Evolutionary conservation across 2,329 filamentous ascomycete genomes (phyloP), one percentile per base, ranked within the genome.

Genomic region (Stromatinia cepivora): DNA sequence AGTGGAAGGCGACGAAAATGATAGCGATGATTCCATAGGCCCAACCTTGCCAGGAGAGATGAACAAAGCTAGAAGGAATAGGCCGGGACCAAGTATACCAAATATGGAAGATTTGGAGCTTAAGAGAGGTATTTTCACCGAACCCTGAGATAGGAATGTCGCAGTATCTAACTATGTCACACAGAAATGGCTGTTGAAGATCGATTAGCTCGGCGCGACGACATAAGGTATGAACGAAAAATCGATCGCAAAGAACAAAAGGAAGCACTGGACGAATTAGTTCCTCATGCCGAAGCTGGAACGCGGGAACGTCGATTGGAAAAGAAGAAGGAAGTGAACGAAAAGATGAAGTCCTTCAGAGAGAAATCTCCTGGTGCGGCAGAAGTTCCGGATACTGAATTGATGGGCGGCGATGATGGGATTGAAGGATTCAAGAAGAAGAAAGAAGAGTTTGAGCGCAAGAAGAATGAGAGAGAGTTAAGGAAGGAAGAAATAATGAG

Each of bases 391-490:
- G 94, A 97, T 17, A 82, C 83, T 22, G 91, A 96, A 67, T 79
- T 98, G 36, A 91, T 97, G 88, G 92, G 92, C 4, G 89, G 86
- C 1, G 87, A 85, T 0, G 86, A 86, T 61, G 85, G 84, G 17
- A 75, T 89, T n/a, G 86, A 85, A 0, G 90, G 93, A 70, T 88
- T 89, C 73, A 94, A 90, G 82, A 84, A 84, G 75, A 82, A 86
- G 78, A 87, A 90, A 79, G 86, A 87, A 73, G 86, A 83, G 70
- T 83, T 88, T 75, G 87, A 92, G 81, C 82, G 86, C 74, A 90
- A 90, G 81, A 96, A 94, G 84, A 92, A 89, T 74, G 93, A 97
- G 79, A 81, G 94, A 66, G 93, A 97, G 83, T 81, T 95, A 22
- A 81, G 92, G 70, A 86, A 92, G 76, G 94, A 97, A 79, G 94